phyloP scores from a whole-genome alignment of 371 early-diverging fungal species.

The Capniomyces stellatus region DNA sequence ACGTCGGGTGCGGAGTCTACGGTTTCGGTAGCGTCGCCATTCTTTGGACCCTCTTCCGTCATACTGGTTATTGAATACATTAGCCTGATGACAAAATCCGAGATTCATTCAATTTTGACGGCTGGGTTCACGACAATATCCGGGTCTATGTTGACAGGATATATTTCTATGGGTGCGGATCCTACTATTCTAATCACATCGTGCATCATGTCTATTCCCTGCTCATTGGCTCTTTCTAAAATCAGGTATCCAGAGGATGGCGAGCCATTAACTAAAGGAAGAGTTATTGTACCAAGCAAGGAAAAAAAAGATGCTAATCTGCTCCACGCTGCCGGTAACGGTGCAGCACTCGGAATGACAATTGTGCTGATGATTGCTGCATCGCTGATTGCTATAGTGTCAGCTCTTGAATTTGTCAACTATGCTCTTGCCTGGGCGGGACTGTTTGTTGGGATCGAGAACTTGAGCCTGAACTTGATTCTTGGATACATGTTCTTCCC shows the following conservation, averaged over 20 bases:
- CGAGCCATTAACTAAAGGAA: slow-evolving; percentile 48
- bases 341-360: slow-evolving; percentile 66
- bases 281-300: slow-evolving; percentile 33
- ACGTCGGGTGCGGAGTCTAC: slow-evolving; percentile 77
- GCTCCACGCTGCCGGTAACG: slow-evolving; percentile 73
- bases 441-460: slow-evolving; percentile 40
- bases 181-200: slow-evolving; percentile 52
- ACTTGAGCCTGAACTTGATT: slow-evolving; percentile 43
- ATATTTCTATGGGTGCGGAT: slow-evolving; percentile 44
- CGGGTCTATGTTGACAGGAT: slow-evolving; percentile 73
- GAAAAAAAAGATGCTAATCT: slow-evolving; percentile 51
- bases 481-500: slow-evolving; percentile 63
- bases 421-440: slow-evolving; percentile 56
- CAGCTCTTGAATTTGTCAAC: slow-evolving; percentile 48
- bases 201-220: slow-evolving; percentile 85
- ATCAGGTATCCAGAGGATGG: slow-evolving; percentile 70
- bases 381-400: slow-evolving; percentile 52
- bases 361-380: slow-evolving; percentile 56
- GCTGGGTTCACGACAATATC: slow-evolving; percentile 81
- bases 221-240: slow-evolving; percentile 69
- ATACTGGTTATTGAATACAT: slow-evolving; percentile 66
- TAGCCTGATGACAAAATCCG: slow-evolving; percentile 64
- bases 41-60: slow-evolving; percentile 73
- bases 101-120: slow-evolving; percentile 74
- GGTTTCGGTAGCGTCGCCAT: slow-evolving; percentile 70